Base-by-base conservation (phyloP, 2,329 filamentous ascomycete species). In the Trichoderma atroviride region DNA sequence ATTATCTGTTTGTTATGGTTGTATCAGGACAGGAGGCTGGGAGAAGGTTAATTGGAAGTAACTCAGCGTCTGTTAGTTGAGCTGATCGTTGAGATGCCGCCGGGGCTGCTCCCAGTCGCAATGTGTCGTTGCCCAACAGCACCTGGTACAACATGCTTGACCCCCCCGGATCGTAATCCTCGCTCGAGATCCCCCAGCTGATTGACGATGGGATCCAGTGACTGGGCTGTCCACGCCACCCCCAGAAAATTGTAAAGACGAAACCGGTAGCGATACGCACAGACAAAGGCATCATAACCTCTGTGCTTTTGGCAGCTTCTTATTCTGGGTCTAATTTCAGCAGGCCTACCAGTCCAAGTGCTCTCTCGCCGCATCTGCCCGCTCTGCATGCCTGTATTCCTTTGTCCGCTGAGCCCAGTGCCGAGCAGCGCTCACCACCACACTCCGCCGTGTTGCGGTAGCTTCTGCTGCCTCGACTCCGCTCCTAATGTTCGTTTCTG, bases 21-120 rank as follows among this genome's bases (percentile, higher is more conserved):
- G 43, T 37, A 16, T 29, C 56, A 52, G 33, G 50, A 55, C 24
- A 24, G 19, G 50, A 40, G 33, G 65, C 40, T 47, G 53, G 35
- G 6, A 53, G 66, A 53, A 61, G 66, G 66, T 68, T 24, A 40
- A 60, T 61, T 68, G 57, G 65, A 60, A 55, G n/a, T 11, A n/a
- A 31, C 52, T 22, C 16, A 33, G 47, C 35, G 27, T 29, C 29
- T 65, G 52, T 24, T 19, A 3, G 7, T 24, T 5, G 29, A 16
- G 37, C 27, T 27, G 47, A 37, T 27, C 27, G 29, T 37, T 47
- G 61, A 37, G 43, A 52, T 35, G 14, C 13, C 27, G 24, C 31
- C 40, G 43, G 55, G 63, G 40, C 53, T 37, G 33, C 29, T 57
- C n/a, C 43, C 43, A 22, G 43, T 22, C 5, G 40, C 40, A 43